Base-by-base conservation (phyloP, 257 asterid species). In the Capsicum chinense region DNA sequence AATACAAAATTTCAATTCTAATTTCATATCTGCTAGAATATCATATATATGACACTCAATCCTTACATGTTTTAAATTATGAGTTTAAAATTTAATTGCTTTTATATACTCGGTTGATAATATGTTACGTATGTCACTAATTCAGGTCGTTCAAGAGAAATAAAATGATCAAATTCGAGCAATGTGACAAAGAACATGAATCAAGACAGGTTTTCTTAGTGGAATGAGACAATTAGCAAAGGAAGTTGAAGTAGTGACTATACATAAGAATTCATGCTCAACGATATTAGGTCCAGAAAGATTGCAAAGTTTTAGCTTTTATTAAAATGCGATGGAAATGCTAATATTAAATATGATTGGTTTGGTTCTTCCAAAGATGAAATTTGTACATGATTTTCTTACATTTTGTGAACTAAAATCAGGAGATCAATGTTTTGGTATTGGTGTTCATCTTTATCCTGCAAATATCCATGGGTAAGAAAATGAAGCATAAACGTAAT, bases 271-370 rank as follows among this genome's bases (percentile, higher is more conserved):
- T 83, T 39, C 80, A n/a, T 83, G 56, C 69, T 74, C 89, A 15
- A 79, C 37, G 35, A 47, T 19, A 19, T 3, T 74, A 8, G 91
- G 90, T 26, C 68, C 79, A 79, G 89, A 88, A 3, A 81, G 79
- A 71, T 15, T 87, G 56, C 88, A 87, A 57, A 83, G 87, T 1
- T 92, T 92, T 69, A 82, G 81, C 6, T 21, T 85, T 35, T 87
- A 86, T 84, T 78, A 83, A 88, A 71, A 81, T 85, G 92, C 62
- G 89, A 89, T 71, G 92, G 93, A 81, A 86, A 90, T 56, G 92
- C 91, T 3, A 89, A 89, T 57, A 14, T 87, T 0, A 87, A 79
- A 87, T 83, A 80, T 54, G 93, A 84, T 1, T 1, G 95, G 93
- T 92, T 88, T 86, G 94, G 91, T 69, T 89, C 90, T 26, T 68